Base-by-base conservation (phyloP, 1,284 basidiomycete genomes). In the Ceratobasidium sp. region DNA sequence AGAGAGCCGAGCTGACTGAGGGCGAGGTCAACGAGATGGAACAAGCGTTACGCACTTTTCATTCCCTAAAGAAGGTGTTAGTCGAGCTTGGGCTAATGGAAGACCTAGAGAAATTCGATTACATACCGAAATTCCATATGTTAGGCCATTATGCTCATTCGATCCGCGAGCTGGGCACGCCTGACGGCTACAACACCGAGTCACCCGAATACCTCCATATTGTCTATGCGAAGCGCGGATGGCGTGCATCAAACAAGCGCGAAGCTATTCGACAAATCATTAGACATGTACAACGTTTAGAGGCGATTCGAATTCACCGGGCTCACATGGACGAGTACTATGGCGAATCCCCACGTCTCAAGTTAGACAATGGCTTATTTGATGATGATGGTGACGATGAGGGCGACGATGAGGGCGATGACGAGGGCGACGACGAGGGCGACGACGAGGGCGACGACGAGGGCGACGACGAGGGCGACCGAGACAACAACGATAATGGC, bases 91-190 rank as follows among this genome's bases (percentile, higher is more conserved):
- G 33, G 36, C n/a, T 45, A 19, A 54, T 41, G 29, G 8, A 56
- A 27, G 65, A 45, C 33, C 2, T 50, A n/a, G 53, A 29, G 6
- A 19, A n/a, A 41, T 69, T 69, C 41, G 65, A 69, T 27, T 1
- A 44, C 31, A 56, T 69, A 69, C 65, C 53, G 15, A 69, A 69
- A 41, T 44, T 69, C 17, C 65, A 69, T 27, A 56, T 69, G 65
- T 44, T 69, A n/a, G 36, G 65, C n/a, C 65, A 69, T 27, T 69
- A 69, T 29, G 36, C 65, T 33, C n/a, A 56, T 22, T 54, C 19
- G 50, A 69, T 69, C 24, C 65, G 65, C 7, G 65, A 69, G 53
- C 65, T 69, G 1, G 65, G 65, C 2, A 69, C 65, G 9, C 65
- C 65, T 9, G 65, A 69, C 36, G 65, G 65, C 6, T 69, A 54